Percentiles rank a stretch among this genome's conserved stretches.
These are phyloP conservation scores for Diplodia seriata DNA, from an alignment of 2,329 filamentous ascomycete species.

Conservation along the genomic window DNA sequence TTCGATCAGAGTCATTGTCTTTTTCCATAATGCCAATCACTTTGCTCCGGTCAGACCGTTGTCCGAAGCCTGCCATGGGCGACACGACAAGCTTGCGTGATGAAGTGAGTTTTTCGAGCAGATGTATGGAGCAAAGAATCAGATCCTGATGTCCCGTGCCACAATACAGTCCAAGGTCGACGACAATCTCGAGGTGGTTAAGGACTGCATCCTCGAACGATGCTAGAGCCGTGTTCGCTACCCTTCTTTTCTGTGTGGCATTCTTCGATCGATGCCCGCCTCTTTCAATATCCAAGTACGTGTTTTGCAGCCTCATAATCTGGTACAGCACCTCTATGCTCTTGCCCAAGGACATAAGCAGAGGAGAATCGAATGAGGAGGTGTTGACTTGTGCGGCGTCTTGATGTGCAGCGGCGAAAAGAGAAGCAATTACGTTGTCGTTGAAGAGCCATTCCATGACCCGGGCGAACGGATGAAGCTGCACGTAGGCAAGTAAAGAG, in stretches of 20 bases:
- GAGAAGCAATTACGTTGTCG: slow-evolving; percentile 78
- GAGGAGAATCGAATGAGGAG: slow-evolving; percentile 76
- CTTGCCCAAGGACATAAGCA: slow-evolving; percentile 78
- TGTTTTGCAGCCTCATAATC: slow-evolving; percentile 85
- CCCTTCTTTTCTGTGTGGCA: slow-evolving; percentile 64
- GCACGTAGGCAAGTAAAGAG: slow-evolving; percentile 79
- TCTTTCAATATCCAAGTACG: slow-evolving; percentile 79
- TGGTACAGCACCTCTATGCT: slow-evolving; percentile 85
- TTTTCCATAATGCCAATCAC: slow-evolving; percentile 87
- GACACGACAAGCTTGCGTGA: slow-evolving; percentile 80
- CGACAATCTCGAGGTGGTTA: slow-evolving; percentile 77
- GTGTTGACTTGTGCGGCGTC: slow-evolving; percentile 74
- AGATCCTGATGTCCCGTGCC: slow-evolving; percentile 82
- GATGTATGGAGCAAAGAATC: slow-evolving; percentile 77
- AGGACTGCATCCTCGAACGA: slow-evolving; percentile 92
- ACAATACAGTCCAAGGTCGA: slow-evolving; percentile 85
- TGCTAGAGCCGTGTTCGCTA: slow-evolving; percentile 78
- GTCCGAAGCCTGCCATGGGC: slow-evolving; percentile 67
- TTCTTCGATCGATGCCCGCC: slow-evolving; percentile 53
- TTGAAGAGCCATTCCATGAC: slow-evolving; percentile 99
- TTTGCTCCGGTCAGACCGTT: slow-evolving; percentile 75
- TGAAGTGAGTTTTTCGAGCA: slow-evolving; percentile 85
- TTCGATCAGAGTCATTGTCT: slow-evolving; percentile 79
- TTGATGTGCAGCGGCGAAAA: slow-evolving; percentile 82
- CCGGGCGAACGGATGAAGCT: slow-evolving; percentile 88